Evolutionary conservation across 1,284 basidiomycete species (phyloP).

Genomic region (Chiua sp.): DNA sequence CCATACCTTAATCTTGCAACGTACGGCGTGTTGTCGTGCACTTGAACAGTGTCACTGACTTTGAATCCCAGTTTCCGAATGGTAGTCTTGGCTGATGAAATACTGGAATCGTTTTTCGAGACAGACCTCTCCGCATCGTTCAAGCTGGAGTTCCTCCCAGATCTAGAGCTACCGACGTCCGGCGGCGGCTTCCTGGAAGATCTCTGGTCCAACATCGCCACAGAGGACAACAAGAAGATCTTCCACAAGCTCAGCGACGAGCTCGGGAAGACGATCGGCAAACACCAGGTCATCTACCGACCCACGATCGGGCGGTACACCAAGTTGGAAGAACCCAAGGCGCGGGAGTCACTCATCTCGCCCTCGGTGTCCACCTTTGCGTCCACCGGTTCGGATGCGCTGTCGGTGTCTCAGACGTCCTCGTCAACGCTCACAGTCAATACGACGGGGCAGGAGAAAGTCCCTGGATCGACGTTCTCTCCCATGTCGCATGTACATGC

Average conservation of each 20-base stretch:
- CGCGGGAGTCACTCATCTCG: conserved; percentile 85
- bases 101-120: conserved; percentile 95
- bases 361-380: conserved; percentile 53
- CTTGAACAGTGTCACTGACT: conserved; percentile 12
- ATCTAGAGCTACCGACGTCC: conserved; percentile 63
- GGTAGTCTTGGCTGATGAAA: conserved; percentile 95
- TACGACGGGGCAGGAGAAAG: conserved; percentile 30
- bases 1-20: conserved; percentile 89
- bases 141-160: conserved; percentile 75
- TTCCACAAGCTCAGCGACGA: conserved; percentile 91
- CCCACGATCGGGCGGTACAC: conserved; percentile 89
- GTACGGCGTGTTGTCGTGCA: conserved; percentile 45
- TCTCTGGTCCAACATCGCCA: conserved; percentile 87
- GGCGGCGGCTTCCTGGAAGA: conserved; percentile 78
- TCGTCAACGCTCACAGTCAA: conserved; percentile 49
- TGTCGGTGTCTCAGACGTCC: conserved; percentile 36
- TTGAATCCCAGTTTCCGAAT: conserved; percentile 82
- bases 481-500: conserved; percentile 74
- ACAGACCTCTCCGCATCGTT: conserved; percentile 89
- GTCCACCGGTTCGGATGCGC: conserved; percentile 27
- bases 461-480: conserved; percentile 44
- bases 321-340: conserved; percentile 83
- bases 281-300: conserved; percentile 81
- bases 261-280: conserved; percentile 91
- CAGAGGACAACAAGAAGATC: conserved; percentile 86